phyloP scores from a whole-genome alignment of 2,329 filamentous ascomycete species.

The Aureobasidium sp. region DNA sequence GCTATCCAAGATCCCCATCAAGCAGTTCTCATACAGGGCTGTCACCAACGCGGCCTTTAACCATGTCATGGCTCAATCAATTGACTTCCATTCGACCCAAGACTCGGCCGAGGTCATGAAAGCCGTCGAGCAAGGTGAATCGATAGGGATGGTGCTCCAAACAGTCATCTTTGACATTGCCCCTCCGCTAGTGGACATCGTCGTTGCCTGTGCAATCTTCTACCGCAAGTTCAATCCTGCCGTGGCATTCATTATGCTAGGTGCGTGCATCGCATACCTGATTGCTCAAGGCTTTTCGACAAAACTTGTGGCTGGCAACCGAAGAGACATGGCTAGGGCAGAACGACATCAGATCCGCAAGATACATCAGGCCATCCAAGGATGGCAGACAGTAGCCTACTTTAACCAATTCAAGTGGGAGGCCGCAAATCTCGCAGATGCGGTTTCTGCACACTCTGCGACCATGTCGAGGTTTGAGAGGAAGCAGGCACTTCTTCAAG shows the following conservation, averaged over 20 bases:
- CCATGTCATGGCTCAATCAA: not conserved
- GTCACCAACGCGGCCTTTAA: not conserved
- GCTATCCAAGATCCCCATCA: not conserved
- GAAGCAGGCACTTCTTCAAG: not conserved
- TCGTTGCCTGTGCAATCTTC: not conserved
- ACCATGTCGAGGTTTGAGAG: not conserved
- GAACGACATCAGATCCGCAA: not conserved
- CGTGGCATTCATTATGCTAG: not conserved
- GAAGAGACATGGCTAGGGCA: not conserved
- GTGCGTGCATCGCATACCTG: not conserved
- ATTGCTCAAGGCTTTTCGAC: not conserved
- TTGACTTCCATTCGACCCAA: not conserved
- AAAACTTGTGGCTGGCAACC: not conserved
- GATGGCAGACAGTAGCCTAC: not conserved
- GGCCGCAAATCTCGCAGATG: not conserved
- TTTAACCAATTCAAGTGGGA: not conserved
- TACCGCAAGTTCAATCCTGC: not conserved
- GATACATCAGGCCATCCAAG: not conserved
- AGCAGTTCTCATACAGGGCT: not conserved
- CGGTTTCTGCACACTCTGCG: not conserved
- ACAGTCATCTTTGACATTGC: not conserved
- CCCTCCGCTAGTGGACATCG: not conserved
- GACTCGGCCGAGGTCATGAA: not conserved
- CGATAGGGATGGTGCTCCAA: not conserved
- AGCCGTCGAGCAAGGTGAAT: not conserved